Evolutionary conservation across 768 basidiomycete species (phyloP).

Genomic region (Neoboletus subvelutipes): DNA sequence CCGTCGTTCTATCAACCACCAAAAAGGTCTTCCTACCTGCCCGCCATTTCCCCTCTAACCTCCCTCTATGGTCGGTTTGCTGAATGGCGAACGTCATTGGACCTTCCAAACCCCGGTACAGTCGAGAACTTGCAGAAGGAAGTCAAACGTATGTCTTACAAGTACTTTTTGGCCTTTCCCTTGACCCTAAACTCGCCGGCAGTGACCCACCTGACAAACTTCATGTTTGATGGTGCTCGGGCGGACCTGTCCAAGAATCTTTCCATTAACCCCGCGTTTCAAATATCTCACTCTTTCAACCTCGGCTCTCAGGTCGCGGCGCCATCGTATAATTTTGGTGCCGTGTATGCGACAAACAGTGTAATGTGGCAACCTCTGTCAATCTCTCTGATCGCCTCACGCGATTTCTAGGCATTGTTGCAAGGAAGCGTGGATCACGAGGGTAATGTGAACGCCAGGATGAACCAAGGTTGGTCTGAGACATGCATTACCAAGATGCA

Average conservation of each 20-base stretch:
- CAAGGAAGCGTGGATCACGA: conserved; percentile 95
- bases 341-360: conserved; percentile 82
- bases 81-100: conserved; percentile 78
- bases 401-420: conserved; percentile 67
- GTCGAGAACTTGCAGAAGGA: conserved; percentile 93
- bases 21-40: conserved; percentile 39
- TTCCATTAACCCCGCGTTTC: conserved; percentile 93
- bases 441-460: conserved; percentile 82
- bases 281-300: conserved; percentile 94
- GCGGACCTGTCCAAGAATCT: conserved; percentile 94
- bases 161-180: conserved; percentile 3
- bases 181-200: conserved; percentile 6
- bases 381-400: conserved; percentile 23
- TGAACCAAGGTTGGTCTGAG: conserved; percentile 87
- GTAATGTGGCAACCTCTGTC: conserved; percentile 40
- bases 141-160: conserved; percentile 66
- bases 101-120: conserved; percentile 87
- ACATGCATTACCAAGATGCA: conserved; percentile 82
- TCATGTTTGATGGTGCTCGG: conserved; percentile 94
- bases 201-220: conserved; percentile 93
- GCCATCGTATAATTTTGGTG: conserved; percentile 92
- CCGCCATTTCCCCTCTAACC: conserved; percentile 52
- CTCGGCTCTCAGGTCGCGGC: conserved; percentile 83
- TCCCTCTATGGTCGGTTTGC: conserved; percentile 72
- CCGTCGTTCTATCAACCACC: conserved; percentile 34